Conservation (phyloP, 495 filamentous ascomycete genomes). For the Xylaria cubensis region DNA sequence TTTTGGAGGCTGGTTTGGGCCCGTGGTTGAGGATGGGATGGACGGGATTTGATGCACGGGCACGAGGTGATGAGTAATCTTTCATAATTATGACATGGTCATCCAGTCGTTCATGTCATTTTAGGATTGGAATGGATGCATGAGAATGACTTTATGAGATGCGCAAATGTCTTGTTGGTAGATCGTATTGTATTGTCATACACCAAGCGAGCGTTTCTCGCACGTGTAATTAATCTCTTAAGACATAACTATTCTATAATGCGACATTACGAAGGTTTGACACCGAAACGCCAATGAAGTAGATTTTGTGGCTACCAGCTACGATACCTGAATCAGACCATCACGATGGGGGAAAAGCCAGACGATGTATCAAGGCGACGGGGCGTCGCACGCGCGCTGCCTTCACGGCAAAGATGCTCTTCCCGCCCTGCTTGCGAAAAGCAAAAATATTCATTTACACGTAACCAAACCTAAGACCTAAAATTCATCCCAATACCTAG, state of each 20-base stretch:
- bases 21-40: slow-evolving; percentile 27
- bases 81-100: background rate
- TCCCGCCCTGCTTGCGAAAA: background rate
- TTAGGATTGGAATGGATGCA: background rate
- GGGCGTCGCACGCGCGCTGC: background rate
- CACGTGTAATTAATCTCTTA: background rate
- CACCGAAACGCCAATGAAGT: background rate
- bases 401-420: background rate
- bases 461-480: slow-evolving; percentile 12
- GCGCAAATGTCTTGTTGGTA: background rate
- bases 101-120: background rate
- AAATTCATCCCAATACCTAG: slow-evolving; percentile 1
- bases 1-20: slow-evolving; percentile 60
- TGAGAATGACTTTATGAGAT: background rate
- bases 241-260: background rate
- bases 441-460: slow-evolving; percentile 18
- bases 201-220: background rate
- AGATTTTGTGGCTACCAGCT: background rate
- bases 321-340: background rate
- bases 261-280: background rate
- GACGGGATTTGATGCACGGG: slow-evolving; percentile 23
- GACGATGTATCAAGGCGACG: background rate
- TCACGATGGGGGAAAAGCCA: background rate
- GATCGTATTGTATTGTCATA: background rate
- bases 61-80: background rate